Base-by-base conservation (phyloP, 805 yeast genomes). In the Kuraishia piskuri region DNA sequence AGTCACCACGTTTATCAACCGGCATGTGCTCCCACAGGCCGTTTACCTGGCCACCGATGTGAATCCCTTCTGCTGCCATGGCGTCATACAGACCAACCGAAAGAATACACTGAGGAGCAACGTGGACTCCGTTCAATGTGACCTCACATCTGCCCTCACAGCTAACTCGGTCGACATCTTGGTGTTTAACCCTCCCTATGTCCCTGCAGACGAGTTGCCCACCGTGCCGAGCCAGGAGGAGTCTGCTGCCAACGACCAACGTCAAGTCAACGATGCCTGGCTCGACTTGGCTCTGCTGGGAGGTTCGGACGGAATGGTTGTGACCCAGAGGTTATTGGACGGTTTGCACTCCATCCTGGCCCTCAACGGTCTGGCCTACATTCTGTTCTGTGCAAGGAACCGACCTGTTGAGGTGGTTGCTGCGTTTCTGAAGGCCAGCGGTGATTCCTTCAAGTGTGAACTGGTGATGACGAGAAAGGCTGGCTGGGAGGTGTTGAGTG, bases 131-230 rank as follows among this genome's bases (percentile, higher is more conserved):
- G 53, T 85, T 1, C 88, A 86, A 55, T 76, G 83, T 64, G 79
- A 79, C 61, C 68, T 90, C 26, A 77, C 86, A 0, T 60, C 75
- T 9, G 73, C 80, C 2, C 57, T 90, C 9, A 65, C 77, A 12
- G 62, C 63, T 0, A 59, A 74, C 1, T 51, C 69, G 3, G 75
- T 90, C 1, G 98, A 94, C 61, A 54, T 92, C 0, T 70, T 94
- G 22, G 74, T 94, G 0, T 94, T 94, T 69, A 94, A 94, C 63
- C 99, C 99, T 0, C 99, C 99, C 0, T 94, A 94, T 64, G 99
- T 94, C 1, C 99, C 99, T 0, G 88, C 92, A 1, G 90, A 83
- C 55, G 63, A 62, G 0, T 86, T 89, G 0, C 97, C 98, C 0
- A 62, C 57, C 0, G 59, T 78, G 1, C 94, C 94, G 0, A 55